These are phyloP conservation scores for Zygosaccharomyces bisporus DNA, from an alignment of 805 yeast species.

Conservation along the genomic window DNA sequence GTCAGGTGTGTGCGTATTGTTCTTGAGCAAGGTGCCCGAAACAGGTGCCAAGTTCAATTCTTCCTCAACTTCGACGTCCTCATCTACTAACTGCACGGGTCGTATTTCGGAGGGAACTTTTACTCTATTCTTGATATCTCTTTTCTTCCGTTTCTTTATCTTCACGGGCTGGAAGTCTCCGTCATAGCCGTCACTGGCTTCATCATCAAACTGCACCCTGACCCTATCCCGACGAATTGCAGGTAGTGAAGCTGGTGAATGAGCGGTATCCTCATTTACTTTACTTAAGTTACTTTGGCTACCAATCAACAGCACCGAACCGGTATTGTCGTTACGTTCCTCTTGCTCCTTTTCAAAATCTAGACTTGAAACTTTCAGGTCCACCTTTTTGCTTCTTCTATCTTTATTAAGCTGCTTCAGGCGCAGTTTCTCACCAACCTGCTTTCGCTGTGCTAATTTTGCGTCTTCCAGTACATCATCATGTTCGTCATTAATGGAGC, in stretches of 20 bases:
- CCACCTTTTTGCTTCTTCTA: constrained; percentile 30
- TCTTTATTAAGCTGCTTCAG: constrained; percentile 34
- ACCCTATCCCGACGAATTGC: constrained; percentile 14
- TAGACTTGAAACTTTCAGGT: constrained; percentile 22
- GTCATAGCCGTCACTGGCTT: constrained; percentile 23
- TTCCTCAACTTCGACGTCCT: constrained; percentile 38
- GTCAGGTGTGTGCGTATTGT: constrained; percentile 11
- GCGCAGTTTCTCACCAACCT: constrained; percentile 33
- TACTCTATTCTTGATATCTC: constrained; percentile 30
- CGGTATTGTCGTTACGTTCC: constrained; percentile 20
- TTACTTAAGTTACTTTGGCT: constrained; percentile 6
- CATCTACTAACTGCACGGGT: constrained; percentile 35
- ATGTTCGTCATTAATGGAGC: constrained; percentile 32
- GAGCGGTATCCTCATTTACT: constrained; percentile 2
- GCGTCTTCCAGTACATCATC: constrained; percentile 32
- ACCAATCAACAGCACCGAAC: constrained; percentile 21
- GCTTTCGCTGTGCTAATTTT: constrained; percentile 25
- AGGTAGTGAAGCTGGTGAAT: background rate
- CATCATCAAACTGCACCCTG: constrained; percentile 26
- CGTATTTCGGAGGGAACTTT: constrained; percentile 31
- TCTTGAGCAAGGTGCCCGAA: constrained; percentile 21
- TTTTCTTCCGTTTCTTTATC: constrained; percentile 39
- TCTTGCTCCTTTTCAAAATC: constrained; percentile 23
- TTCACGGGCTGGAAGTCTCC: constrained; percentile 40
- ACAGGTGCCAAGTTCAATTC: constrained; percentile 27